Conservation (phyloP, 805 yeast genomes). For the Kluyveromyces lactis region DNA sequence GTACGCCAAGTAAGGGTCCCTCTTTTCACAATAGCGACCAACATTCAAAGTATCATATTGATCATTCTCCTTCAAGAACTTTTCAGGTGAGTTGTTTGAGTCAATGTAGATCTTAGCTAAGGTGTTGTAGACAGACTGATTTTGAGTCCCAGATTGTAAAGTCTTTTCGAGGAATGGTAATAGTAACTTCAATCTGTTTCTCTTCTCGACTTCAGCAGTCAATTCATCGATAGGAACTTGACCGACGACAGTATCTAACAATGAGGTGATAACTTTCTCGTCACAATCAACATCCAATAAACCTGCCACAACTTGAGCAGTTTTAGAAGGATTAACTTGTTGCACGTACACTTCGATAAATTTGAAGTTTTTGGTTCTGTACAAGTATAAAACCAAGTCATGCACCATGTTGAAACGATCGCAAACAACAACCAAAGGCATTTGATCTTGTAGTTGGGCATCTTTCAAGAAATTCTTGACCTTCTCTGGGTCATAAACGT, state of each 20-base stretch:
- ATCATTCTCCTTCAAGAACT: constrained; percentile 85
- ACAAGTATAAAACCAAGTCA: constrained; percentile 85
- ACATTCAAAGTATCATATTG: constrained; percentile 89
- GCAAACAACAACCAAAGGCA: constrained; percentile 93
- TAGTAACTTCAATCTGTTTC: constrained; percentile 85
- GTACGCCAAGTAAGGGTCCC: constrained; percentile 97
- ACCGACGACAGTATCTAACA: constrained; percentile 80
- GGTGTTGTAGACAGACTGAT: constrained; percentile 87
- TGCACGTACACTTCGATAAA: constrained; percentile 97
- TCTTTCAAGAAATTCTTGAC: constrained; percentile 96
- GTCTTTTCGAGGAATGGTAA: constrained; percentile 91
- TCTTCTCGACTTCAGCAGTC: constrained; percentile 91
- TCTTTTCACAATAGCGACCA: constrained; percentile 97
- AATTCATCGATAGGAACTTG: constrained; percentile 88
- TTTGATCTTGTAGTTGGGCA: constrained; percentile 85
- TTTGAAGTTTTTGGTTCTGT: constrained; percentile 92
- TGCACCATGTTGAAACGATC: constrained; percentile 88
- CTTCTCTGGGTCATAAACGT: constrained; percentile 91
- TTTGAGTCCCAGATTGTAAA: constrained; percentile 74
- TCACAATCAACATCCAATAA: constrained; percentile 96
- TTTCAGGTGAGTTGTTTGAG: constrained; percentile 95
- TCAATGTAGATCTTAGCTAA: constrained; percentile 97
- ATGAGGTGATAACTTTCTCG: constrained; percentile 71
- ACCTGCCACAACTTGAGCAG: constrained; percentile 96
- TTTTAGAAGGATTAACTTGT: constrained; percentile 90